These are phyloP conservation scores for Avena sativa DNA, from an alignment of 176 grass and related monocot species.

Conservation along the genomic window DNA sequence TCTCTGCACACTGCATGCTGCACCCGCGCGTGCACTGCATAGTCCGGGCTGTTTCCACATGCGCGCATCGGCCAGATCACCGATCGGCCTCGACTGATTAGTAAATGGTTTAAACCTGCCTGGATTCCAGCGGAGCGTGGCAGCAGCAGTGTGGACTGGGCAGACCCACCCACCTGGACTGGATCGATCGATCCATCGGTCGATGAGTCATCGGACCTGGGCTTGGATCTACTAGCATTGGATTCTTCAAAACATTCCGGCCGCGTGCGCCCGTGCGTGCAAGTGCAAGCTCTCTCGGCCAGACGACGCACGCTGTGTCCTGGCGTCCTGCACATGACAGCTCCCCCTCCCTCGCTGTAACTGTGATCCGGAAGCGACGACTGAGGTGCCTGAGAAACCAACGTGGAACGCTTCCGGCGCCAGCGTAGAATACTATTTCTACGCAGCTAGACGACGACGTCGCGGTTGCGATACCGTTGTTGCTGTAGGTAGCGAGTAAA, in stretches of 20 bases:
- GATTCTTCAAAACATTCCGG: conserved; percentile 57
- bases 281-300: background rate
- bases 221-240: conserved; percentile 25
- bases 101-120: background rate
- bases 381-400: background rate
- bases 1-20: too few relatives aligned
- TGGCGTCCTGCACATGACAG: conserved; percentile 35
- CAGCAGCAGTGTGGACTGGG: background rate
- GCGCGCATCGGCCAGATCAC: conserved; percentile 12
- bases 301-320: background rate
- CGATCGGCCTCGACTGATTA: conserved; percentile 10
- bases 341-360: background rate
- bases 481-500: background rate
- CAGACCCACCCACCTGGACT: background rate
- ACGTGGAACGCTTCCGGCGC: conserved; percentile 10
- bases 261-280: conserved; percentile 28
- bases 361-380: conserved; percentile 3
- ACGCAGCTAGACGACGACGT: background rate
- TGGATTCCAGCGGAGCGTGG: conserved; percentile 32
- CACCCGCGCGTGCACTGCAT: background rate
- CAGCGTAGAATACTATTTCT: background rate
- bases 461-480: background rate
- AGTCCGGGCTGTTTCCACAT: background rate
- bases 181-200: background rate
- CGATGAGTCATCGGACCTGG: background rate